Evolutionary conservation across 129 eudicot genomes (phyloP).

Genomic region (Lonicera japonica): DNA sequence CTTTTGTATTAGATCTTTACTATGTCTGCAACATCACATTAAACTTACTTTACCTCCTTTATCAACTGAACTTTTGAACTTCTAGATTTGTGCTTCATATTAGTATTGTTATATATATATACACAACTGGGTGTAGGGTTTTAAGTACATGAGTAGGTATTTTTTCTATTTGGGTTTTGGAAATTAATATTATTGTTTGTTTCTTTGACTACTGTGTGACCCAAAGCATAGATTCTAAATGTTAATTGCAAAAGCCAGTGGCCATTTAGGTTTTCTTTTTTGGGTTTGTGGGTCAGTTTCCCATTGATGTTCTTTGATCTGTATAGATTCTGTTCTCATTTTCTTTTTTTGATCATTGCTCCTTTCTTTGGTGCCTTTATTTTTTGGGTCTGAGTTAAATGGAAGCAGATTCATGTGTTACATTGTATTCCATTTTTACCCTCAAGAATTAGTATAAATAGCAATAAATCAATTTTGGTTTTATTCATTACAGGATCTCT

Average conservation of each 20-base stretch:
- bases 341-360: constrained; percentile 30
- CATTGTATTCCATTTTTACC: constrained; percentile 24
- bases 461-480: constrained; percentile 15
- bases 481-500: constrained; percentile 24
- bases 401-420: neutral
- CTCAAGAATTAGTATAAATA: constrained; percentile 35
- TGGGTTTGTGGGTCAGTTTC: neutral
- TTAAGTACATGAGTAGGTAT: too few relatives aligned
- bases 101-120: constrained; percentile 19
- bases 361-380: constrained; percentile 20
- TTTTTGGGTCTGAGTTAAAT: neutral
- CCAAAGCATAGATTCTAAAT: too few relatives aligned
- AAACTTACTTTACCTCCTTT: neutral
- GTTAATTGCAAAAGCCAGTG: neutral
- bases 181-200: too few relatives aligned
- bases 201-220: too few relatives aligned
- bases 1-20: constrained; percentile 17
- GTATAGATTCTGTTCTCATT: constrained; percentile 39
- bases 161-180: too few relatives aligned
- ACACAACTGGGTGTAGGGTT: neutral
- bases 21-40: constrained; percentile 12
- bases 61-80: too few relatives aligned
- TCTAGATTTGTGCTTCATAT: constrained; percentile 3
- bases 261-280: neutral
- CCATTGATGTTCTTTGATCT: constrained; percentile 22